These are phyloP conservation scores for Lentinula guzmanii DNA, from an alignment of 768 basidiomycete species.

Conservation along the genomic window DNA sequence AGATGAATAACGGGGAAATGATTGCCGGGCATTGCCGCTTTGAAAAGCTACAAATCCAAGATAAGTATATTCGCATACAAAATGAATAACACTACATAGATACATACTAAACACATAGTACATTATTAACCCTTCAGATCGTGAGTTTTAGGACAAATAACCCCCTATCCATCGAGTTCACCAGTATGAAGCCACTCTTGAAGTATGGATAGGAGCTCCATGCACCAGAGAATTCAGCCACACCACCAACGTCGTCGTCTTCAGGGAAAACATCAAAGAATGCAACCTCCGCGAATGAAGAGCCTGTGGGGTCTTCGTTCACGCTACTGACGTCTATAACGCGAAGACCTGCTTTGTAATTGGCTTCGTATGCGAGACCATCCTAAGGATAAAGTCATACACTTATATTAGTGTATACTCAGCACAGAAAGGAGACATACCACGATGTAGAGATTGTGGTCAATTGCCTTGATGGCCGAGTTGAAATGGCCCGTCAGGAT, in stretches of 20 bases:
- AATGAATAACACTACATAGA: too few species aligned
- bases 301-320: constrained; percentile 21
- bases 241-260: constrained; percentile 13
- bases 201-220: constrained; percentile 15
- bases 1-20: neutral
- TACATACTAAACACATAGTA: neutral
- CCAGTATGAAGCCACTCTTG: constrained; percentile 12
- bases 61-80: too few species aligned
- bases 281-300: constrained; percentile 17
- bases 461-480: constrained; percentile 18
- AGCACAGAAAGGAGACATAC: neutral
- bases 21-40: too few species aligned
- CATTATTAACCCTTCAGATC: neutral
- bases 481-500: constrained; percentile 22
- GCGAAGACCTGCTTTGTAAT: constrained; percentile 23
- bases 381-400: constrained; percentile 3
- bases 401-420: neutral
- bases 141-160: constrained; percentile 12
- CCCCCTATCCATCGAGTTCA: constrained; percentile 15
- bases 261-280: constrained; percentile 21
- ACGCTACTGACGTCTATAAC: constrained; percentile 22
- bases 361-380: constrained; percentile 21
- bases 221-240: constrained; percentile 10
- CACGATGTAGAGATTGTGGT: constrained; percentile 20
- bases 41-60: too few species aligned